phyloP scores from a whole-genome alignment of 805 yeast genomes.

The Schwanniomyces occidentalis region DNA sequence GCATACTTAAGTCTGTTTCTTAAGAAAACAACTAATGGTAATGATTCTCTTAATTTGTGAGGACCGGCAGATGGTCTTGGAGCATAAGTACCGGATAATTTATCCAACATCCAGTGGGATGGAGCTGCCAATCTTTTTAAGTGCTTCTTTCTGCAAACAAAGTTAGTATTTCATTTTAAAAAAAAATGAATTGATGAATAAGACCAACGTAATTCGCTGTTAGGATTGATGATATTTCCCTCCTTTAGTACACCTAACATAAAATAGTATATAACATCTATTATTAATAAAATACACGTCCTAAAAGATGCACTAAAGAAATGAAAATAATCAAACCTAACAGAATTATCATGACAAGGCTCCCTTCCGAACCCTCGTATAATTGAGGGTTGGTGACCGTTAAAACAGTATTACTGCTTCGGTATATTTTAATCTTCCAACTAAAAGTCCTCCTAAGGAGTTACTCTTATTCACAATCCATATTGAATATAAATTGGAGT shows the following conservation, averaged over 20 bases:
- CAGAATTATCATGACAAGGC: slow-evolving; percentile 50
- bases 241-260: slow-evolving; percentile 1
- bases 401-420: slow-evolving; percentile 12
- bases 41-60: slow-evolving; percentile 97
- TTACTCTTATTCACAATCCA: background rate
- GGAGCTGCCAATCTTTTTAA: slow-evolving; percentile 99
- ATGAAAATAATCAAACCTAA: slow-evolving; percentile 11
- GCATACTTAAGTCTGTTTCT: slow-evolving; percentile 99
- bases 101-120: slow-evolving; percentile 99
- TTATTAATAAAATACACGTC: background rate
- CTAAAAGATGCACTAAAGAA: slow-evolving; percentile 1
- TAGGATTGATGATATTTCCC: background rate
- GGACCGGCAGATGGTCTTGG: slow-evolving; percentile 99
- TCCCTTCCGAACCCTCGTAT: slow-evolving; percentile 41
- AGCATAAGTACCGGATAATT: slow-evolving; percentile 98
- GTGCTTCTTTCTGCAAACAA: slow-evolving; percentile 80
- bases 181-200: background rate
- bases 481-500: slow-evolving; percentile 3
- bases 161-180: slow-evolving; percentile 28
- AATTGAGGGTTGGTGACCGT: slow-evolving; percentile 13
- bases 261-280: background rate
- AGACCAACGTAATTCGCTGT: slow-evolving; percentile 2
- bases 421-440: slow-evolving; percentile 3
- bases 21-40: slow-evolving; percentile 94
- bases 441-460: too few relatives aligned